Base-by-base conservation (phyloP, 2,329 filamentous ascomycete genomes). In the Chrysosporium queenslandicum region DNA sequence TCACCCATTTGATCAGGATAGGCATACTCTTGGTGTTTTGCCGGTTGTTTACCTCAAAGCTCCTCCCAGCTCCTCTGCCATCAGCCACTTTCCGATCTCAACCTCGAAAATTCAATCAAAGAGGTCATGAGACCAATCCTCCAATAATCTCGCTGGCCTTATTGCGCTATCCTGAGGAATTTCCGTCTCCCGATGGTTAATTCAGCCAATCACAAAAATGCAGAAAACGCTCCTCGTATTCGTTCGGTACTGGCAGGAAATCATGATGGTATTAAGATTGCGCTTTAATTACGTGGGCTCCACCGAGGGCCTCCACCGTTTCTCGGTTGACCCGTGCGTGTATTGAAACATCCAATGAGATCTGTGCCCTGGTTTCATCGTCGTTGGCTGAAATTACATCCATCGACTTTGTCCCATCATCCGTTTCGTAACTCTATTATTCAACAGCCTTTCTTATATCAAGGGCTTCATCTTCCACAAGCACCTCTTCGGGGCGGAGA, bases 291-390 rank as follows among this genome's bases (percentile, higher is more conserved):
- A 21, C 42, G 16, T 11, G 8, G n/a, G 42, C 2, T 12, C 42
- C 42, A 30, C 42, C 23, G n/a, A 30, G 27, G 12, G n/a, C n/a
- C 42, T 45, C 45, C 45, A 47, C 45, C 20, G 45, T 37, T 36
- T 47, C 45, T 47, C 45, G 30, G 45, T 21, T 47, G 45, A 37
- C 30, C 45, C 45, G 45, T 47, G 45, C 45, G 30, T 36, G 45
- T 37, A 37, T 27, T 16, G 30, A 47, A 37, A 36, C 45, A 16
- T 16, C 45, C 45, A 36, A 47, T 47, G 4, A 18, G 18, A 25
- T 16, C 20, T 11, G 30, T 47, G 45, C 45, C 32, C 30, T 47
- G 45, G 21, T 46, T 34, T 20, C 29, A 45, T 46, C 29, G 16
- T 12, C 11, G 16, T 12, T 18, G 9, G 29, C 8, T 46, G 23